Conservation (phyloP, 805 yeast genomes). For the Zygoascus tannicola region DNA sequence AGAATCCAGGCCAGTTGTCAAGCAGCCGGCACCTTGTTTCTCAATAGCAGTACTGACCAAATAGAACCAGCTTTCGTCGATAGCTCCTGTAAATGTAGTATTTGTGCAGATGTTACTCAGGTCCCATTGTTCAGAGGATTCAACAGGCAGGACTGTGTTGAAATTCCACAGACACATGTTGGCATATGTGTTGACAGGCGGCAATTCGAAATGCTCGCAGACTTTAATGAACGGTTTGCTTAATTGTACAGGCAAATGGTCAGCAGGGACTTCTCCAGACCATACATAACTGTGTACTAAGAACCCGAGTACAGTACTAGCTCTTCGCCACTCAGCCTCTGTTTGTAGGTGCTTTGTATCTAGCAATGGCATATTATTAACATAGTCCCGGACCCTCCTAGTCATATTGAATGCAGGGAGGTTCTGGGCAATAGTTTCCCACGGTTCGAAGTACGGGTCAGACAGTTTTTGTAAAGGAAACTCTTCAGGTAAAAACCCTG, state of each 20-base stretch:
- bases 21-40: conserved; percentile 63
- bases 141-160: conserved; percentile 47
- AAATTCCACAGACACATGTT: conserved; percentile 85
- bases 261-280: conserved; percentile 52
- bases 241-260: conserved; percentile 54
- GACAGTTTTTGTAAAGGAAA: conserved; percentile 56
- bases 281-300: conserved; percentile 84
- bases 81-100: conserved; percentile 79
- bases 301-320: conserved; percentile 70
- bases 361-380: conserved; percentile 58
- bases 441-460: conserved; percentile 53
- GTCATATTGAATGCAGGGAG: conserved; percentile 70
- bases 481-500: conserved; percentile 73
- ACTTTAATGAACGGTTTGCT: conserved; percentile 62
- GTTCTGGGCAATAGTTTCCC: conserved; percentile 63
- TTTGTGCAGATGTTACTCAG: conserved; percentile 68
- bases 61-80: conserved; percentile 92
- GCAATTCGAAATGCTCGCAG: conserved; percentile 54
- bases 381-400: conserved; percentile 46
- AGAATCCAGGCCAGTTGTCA: conserved; percentile 60
- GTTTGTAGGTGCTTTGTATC: conserved; percentile 36
- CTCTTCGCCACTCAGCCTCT: conserved; percentile 58
- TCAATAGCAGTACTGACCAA: conserved; percentile 83
- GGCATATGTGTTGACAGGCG: conserved; percentile 84
- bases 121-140: conserved; percentile 34